These are phyloP conservation scores for Colletotrichum agaves DNA, from an alignment of 2,329 filamentous ascomycete species.

Conservation along the genomic window DNA sequence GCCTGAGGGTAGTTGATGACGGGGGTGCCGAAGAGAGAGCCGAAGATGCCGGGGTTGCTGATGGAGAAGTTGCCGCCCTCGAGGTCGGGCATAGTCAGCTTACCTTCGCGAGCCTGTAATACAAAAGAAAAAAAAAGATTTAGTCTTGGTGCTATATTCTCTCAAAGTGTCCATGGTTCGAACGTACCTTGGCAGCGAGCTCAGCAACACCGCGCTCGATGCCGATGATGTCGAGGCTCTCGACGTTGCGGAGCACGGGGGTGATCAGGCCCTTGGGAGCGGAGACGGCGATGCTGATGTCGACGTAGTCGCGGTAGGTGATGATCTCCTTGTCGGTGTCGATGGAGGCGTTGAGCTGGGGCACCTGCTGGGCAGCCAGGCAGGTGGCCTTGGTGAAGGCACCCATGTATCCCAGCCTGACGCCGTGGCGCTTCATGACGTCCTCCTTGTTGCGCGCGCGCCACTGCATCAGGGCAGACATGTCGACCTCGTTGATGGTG, in stretches of 20 bases:
- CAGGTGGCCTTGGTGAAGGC: constrained; percentile 79
- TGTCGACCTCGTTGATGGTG: constrained; percentile 59
- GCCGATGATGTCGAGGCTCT: constrained; percentile 52
- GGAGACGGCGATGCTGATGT: constrained; percentile 79
- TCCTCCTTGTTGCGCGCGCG: constrained; percentile 72
- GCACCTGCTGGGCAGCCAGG: constrained; percentile 74
- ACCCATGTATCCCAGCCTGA: constrained; percentile 75
- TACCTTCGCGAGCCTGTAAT: constrained; percentile 72
- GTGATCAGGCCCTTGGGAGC: constrained; percentile 78
- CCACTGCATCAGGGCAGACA: constrained; percentile 73
- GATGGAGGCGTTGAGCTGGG: constrained; percentile 73
- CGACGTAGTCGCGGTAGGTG: constrained; percentile 71
- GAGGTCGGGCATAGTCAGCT: constrained; percentile 81
- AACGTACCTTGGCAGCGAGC: constrained; percentile 73
- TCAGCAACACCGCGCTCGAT: constrained; percentile 66
- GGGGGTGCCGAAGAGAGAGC: constrained; percentile 63
- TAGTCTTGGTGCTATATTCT: neutral
- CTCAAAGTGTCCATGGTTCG: rapidly evolving
- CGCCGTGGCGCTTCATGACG: constrained; percentile 44
- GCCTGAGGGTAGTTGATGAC: constrained; percentile 83
- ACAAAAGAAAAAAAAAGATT: rapidly evolving
- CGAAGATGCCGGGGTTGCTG: constrained; percentile 83
- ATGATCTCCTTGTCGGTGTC: constrained; percentile 68
- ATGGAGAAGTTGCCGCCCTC: constrained; percentile 82
- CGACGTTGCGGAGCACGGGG: constrained; percentile 77